Conservation (phyloP, 495 filamentous ascomycete genomes). For the Tuber melanosporum region DNA sequence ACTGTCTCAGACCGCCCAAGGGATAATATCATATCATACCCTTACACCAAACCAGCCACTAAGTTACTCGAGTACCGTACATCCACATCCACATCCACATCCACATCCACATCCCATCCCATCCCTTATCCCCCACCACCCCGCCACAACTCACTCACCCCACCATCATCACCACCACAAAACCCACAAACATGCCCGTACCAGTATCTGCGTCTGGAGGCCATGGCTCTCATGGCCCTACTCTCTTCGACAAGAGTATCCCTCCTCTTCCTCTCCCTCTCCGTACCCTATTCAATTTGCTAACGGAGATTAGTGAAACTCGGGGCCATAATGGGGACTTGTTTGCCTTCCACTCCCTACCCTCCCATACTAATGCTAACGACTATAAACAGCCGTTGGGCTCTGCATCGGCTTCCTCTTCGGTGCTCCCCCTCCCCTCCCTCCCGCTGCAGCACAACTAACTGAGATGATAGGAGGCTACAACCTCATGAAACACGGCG, state of each 20-base stretch:
- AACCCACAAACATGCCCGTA: conserved; percentile 54
- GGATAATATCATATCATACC: too few species aligned
- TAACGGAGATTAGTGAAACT: conserved; percentile 67
- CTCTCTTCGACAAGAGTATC: conserved; percentile 88
- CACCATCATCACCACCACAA: neutral
- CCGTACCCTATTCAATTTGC: neutral
- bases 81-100: too few species aligned
- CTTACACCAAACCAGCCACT: neutral
- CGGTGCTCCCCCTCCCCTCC: conserved; percentile 51
- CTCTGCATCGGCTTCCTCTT: conserved; percentile 96
- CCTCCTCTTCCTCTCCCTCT: conserved; percentile 26
- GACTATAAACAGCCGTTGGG: conserved; percentile 64
- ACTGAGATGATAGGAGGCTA: conserved; percentile 60
- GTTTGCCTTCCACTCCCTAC: conserved; percentile 52
- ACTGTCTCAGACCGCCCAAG: too few species aligned
- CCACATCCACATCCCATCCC: neutral
- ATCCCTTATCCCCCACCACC: neutral
- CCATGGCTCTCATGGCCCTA: conserved; percentile 56
- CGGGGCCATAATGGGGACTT: conserved; percentile 95
- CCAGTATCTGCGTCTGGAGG: conserved; percentile 49
- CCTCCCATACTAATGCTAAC: conserved; percentile 16
- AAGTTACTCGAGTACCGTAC: too few species aligned
- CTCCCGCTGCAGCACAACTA: neutral
- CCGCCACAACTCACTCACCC: neutral
- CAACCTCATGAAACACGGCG: conserved; percentile 88